Evolutionary conservation across 2,329 filamentous ascomycete species (phyloP), one percentile per base, ranked within the genome.

Genomic region (Podosphaera fusca): DNA sequence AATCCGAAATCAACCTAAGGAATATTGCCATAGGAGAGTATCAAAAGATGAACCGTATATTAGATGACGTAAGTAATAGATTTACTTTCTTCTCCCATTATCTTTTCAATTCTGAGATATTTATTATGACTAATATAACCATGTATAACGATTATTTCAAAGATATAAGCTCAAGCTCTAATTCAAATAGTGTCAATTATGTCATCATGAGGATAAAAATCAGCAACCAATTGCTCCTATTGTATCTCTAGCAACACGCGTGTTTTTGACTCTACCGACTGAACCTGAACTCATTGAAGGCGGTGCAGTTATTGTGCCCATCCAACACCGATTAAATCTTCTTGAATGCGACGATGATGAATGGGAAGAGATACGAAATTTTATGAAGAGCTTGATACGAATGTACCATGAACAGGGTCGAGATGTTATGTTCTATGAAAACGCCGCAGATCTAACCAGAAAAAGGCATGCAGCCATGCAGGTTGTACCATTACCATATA

Each of bases 261-360:
- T 85, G 12, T 98, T 84, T 68, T 74, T 98, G 51, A 95, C 92
- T 0, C 75, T 98, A 1, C 82, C 89, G 8, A 94, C 92, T 0
- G 83, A 90, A 63, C 94, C 92, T 0, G 90, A 96, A 66, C 73
- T 98, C 49, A 85, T 79, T 62, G 77, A 85, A 55, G 87, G 87
- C 51, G 84, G 88, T 54, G 86, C 89, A 5, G 82, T 92, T 58
- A 92, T 98, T 60, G 87, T 89, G 2, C 92, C 92, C 4, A 80
- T 92, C 30, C 80, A 88, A 63, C 92, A 98, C 68, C 82, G 83
- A 56, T 81, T 76, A 31, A 98, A 96, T 68, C 79, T 98, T 0
- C 74, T 98, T n/a, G 90, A 95, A 69, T 98, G 92, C 69, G 90
- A 96, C 69, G 90, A 98, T 66, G 92, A 98, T 67, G 92, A 98